Percentiles rank a stretch among this genome's conserved stretches.
These are phyloP conservation scores for Beta macrorhiza DNA, from an alignment of 179 eudicot species.

Conservation along the genomic window DNA sequence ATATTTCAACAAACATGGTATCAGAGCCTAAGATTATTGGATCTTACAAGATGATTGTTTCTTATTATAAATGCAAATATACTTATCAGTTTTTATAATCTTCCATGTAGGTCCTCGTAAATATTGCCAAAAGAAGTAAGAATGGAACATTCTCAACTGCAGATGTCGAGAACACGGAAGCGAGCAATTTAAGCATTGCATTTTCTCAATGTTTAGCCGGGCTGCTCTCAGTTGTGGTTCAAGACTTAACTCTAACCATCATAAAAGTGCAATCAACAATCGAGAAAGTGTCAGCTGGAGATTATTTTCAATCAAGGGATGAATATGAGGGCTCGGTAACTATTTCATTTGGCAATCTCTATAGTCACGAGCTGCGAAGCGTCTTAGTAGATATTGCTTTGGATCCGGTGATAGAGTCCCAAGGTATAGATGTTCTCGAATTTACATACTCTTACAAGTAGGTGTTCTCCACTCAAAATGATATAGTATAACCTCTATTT, in stretches of 20 bases:
- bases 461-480: neutral
- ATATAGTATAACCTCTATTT: neutral
- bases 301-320: neutral
- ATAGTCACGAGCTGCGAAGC: slow-evolving; percentile 11
- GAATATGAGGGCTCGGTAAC: neutral
- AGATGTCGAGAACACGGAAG: slow-evolving; percentile 5
- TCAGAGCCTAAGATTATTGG: too few relatives aligned
- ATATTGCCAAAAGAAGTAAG: slow-evolving; percentile 17
- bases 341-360: slow-evolving; percentile 21
- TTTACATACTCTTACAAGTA: slow-evolving; percentile 23
- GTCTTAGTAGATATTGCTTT: slow-evolving; percentile 17
- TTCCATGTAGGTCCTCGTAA: neutral
- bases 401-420: neutral
- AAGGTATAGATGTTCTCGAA: slow-evolving; percentile 8
- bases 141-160: slow-evolving; percentile 22
- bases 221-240: slow-evolving; percentile 17
- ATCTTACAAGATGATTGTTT: neutral
- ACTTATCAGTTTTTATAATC: too few relatives aligned
- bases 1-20: too few relatives aligned
- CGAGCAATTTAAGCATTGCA: slow-evolving; percentile 18
- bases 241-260: slow-evolving; percentile 14
- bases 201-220: slow-evolving; percentile 29
- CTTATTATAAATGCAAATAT: too few relatives aligned
- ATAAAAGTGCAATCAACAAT: slow-evolving; percentile 6
- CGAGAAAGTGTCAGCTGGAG: slow-evolving; percentile 9